Base-by-base conservation (phyloP, 2,329 filamentous ascomycete species). In the Torrubiella hemipterigena region DNA sequence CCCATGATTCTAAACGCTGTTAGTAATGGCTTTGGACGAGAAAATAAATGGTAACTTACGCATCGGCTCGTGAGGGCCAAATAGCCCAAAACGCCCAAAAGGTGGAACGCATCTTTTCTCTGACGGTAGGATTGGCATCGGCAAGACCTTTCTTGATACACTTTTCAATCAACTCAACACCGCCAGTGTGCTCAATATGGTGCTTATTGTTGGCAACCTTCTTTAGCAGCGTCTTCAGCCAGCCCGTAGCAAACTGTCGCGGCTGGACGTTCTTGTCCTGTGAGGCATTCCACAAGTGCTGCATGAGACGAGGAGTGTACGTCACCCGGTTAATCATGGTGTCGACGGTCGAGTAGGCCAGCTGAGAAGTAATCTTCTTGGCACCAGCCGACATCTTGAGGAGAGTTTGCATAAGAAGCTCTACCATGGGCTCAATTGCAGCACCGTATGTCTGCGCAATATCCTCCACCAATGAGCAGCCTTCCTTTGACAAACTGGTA, bases 201-300 rank as follows among this genome's bases (percentile, higher is more conserved):
- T 63, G 72, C 58, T 86, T 93, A 56, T 94, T 83, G 39, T 73
- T 67, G 1, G 72, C 61, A 50, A 93, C 82, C 45, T 84, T 83
- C 42, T 69, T 77, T 23, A 98, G 59, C 14, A 96, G 55, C 1
- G 80, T 93, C 54, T 78, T 82, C 18, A 96, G 59, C 91, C 91
- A 98, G 7, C 71, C 77, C 3, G 81, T 67, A 2, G 78, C 80
- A 53, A 79, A 93, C 2, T 73, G 73, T 38, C 91, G 76, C 12
- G 87, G 80, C 48, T 91, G 81, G 3, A 87, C 79, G 48, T 95
- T 96, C 62, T 95, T 96, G 60, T 98, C 89, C 51, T 93, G 81
- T 39, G 73, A 81, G 16, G 89, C 87, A 32, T 63, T 61, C 63
- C 77, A 82, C 29, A 96, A 65, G 47, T 96, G 89, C 52, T 93